Evolutionary conservation across 306 rosid species (phyloP).

Genomic region (Trifolium dubium): DNA sequence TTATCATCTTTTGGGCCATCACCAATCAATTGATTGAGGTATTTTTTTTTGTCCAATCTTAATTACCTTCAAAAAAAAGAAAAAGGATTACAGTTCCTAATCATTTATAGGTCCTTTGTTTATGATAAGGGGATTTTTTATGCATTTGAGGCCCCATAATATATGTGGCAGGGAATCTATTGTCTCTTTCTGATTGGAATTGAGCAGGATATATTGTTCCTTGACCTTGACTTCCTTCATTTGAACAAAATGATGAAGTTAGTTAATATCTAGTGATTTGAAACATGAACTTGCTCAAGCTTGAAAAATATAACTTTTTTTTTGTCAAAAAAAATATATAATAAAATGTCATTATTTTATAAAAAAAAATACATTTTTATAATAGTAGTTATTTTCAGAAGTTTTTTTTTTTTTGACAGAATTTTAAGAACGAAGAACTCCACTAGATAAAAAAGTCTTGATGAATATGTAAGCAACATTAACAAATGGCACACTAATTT

Average conservation of each 20-base stretch:
- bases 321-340: no score
- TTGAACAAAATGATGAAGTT: neutral
- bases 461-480: no score
- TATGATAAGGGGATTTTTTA: slow-evolving; percentile 8
- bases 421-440: no score
- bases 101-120: neutral
- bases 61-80: neutral
- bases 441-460: no score
- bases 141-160: slow-evolving; percentile 13
- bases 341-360: no score
- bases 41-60: neutral
- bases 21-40: slow-evolving; percentile 63
- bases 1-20: slow-evolving; percentile 65
- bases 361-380: no score
- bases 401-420: no score
- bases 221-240: neutral
- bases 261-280: slow-evolving; percentile 1
- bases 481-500: no score
- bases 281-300: no score
- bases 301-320: no score
- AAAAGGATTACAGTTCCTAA: neutral
- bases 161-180: slow-evolving; percentile 11
- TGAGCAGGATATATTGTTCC: neutral
- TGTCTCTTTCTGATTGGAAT: slow-evolving; percentile 24
- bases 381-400: no score